These are phyloP conservation scores for Pholiota microspora DNA, from an alignment of 768 basidiomycete genomes.

Conservation along the genomic window DNA sequence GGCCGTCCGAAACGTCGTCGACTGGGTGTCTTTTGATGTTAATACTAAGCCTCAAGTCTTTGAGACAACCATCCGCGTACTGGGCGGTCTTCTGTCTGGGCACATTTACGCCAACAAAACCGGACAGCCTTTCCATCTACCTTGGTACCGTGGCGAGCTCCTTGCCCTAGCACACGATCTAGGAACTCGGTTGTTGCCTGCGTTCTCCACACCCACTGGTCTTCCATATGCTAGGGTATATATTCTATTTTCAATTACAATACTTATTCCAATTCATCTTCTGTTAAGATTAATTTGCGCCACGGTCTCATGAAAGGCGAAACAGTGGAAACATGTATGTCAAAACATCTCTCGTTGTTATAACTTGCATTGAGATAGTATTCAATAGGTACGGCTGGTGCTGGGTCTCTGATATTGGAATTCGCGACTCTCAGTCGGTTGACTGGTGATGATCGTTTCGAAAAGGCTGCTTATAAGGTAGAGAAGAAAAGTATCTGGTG, in stretches of 20 bases:
- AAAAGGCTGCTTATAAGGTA: conserved; percentile 77
- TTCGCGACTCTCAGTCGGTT: conserved; percentile 91
- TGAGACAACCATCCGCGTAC: conserved; percentile 91
- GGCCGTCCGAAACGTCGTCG: conserved; percentile 81
- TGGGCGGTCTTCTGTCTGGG: conserved; percentile 87
- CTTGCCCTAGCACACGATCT: conserved; percentile 83
- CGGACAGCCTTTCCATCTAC: conserved; percentile 67
- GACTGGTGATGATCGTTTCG: conserved; percentile 87
- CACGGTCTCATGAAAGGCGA: conserved; percentile 77
- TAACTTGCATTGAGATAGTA: neutral
- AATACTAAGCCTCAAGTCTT: conserved; percentile 98
- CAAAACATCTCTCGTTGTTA: neutral
- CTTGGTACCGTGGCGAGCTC: conserved; percentile 84
- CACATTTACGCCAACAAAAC: conserved; percentile 76
- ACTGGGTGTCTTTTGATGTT: conserved; percentile 87
- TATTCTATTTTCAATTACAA: conserved; percentile 10
- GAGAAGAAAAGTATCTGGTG: neutral
- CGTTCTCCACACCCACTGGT: conserved; percentile 89
- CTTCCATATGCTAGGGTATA: conserved; percentile 86
- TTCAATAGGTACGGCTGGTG: conserved; percentile 79
- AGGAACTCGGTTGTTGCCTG: conserved; percentile 82
- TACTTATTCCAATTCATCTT: conserved; percentile 2
- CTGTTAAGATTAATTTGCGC: conserved; percentile 72
- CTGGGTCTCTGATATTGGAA: conserved; percentile 90
- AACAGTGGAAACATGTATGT: conserved; percentile 81